Base-by-base conservation (phyloP, 305 asterid species). In the Plantago lanceolata region DNA sequence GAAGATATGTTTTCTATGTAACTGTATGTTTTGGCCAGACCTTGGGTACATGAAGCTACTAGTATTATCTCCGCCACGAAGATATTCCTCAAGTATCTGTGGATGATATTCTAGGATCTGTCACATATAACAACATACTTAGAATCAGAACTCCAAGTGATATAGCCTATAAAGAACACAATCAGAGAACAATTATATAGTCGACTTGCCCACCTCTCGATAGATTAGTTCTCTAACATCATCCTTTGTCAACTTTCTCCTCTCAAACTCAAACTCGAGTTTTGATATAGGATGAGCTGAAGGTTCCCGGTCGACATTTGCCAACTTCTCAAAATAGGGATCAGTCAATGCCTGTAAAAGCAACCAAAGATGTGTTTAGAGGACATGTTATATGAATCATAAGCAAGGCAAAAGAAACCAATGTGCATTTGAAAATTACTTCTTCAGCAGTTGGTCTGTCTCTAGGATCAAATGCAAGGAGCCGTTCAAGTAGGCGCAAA, bases 1-100 rank as follows among this genome's bases (percentile, higher is more conserved):
- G 45, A 35, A 12, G 45, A 40, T 9, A 40, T 40, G 2, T 9
- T 37, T 9, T 9, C 14, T 35, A 40, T 40, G 15, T 40, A 40
- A 40, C 11, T 40, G 2, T 40, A 12, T 40, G 16, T 3, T 40
- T 40, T 40, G 45, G 45, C 45, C 45, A 9, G 13, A 93, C 97
- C 99, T 93, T 73, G 98, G 98, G 83, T 93, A 89, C 98, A 93
- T 87, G 76, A 93, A 93, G 76, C 95, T 88, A 67, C 94, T 87
- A 48, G 90, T 87, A 73, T 81, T 96, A 31, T 89, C 97, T 68
- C 95, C 96, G 67, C 95, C 94, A 16, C 75, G 82, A 33, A 89
- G 82, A 82, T 85, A 83, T 77, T 93, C 97, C 74, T 93, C 72
- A 68, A 93, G 95, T 96, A 93, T 85, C 81, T 93, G 87, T 43